phyloP scores from a whole-genome alignment of 108 stramenopile species.

The Nannochloropsis oceanica region DNA sequence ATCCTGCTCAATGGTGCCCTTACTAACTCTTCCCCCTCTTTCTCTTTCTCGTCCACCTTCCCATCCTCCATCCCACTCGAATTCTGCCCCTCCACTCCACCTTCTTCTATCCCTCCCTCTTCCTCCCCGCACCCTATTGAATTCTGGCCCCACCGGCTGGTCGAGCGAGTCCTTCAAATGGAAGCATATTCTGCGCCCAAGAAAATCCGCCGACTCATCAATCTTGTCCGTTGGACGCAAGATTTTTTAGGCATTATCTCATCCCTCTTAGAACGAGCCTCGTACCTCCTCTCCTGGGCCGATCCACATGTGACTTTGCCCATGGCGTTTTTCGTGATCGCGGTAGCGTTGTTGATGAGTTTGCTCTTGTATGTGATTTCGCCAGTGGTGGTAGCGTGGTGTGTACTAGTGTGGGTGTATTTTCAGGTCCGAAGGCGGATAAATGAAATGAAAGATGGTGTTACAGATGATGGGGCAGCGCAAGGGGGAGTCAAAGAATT shows the following conservation, averaged over 20 bases:
- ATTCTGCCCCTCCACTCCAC: background rate
- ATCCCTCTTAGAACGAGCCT: background rate
- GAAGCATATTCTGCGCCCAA: background rate
- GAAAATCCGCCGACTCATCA: background rate
- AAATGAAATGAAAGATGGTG: background rate
- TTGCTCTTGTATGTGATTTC: background rate
- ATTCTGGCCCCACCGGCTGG: background rate
- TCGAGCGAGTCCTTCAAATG: background rate
- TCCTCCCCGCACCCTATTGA: background rate
- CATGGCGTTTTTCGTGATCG: background rate
- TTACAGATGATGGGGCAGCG: background rate
- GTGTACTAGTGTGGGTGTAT: background rate
- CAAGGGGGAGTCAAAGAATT: background rate
- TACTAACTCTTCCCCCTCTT: background rate
- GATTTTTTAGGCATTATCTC: background rate
- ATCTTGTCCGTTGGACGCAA: background rate
- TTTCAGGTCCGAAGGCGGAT: background rate
- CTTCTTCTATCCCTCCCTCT: background rate
- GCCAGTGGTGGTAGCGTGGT: background rate
- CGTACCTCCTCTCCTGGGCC: background rate
- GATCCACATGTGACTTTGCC: background rate
- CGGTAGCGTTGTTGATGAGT: background rate
- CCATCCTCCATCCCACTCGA: background rate
- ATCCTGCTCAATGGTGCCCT: background rate
- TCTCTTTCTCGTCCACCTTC: background rate